Evolutionary conservation across 805 yeast species (phyloP).

Genomic region (Alloascoidea hylecoeti): DNA sequence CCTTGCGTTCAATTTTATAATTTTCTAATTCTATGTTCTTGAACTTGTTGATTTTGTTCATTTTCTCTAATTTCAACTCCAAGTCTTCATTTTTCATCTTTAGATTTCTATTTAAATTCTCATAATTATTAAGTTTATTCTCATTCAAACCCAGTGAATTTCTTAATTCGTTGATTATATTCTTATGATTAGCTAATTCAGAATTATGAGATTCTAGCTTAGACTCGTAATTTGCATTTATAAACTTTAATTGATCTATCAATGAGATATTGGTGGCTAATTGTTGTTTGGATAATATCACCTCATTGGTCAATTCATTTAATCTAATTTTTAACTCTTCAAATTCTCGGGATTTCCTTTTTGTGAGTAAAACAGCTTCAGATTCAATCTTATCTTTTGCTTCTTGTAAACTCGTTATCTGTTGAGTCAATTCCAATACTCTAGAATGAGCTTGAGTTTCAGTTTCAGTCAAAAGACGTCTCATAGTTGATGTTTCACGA

Average conservation of each 20-base stretch:
- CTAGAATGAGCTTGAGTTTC: slow-evolving; percentile 42
- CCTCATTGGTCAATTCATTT: slow-evolving; percentile 23
- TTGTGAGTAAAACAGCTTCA: slow-evolving; percentile 30
- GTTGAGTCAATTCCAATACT: slow-evolving; percentile 39
- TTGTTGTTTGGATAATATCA: slow-evolving; percentile 22
- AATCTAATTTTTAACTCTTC: slow-evolving; percentile 41
- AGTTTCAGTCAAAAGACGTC: slow-evolving; percentile 52
- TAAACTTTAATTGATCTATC: slow-evolving; percentile 16
- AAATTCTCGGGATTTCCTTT: slow-evolving; percentile 48
- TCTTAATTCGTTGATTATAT: slow-evolving; percentile 28
- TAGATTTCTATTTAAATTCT: slow-evolving; percentile 34
- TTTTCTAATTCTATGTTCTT: slow-evolving; percentile 1
- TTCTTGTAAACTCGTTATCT: slow-evolving; percentile 35
- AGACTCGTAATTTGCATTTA: slow-evolving; percentile 15
- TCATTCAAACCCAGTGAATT: slow-evolving; percentile 37
- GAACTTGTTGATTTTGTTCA: slow-evolving; percentile 53
- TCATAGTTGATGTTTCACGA: slow-evolving; percentile 60
- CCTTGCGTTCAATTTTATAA: neutral
- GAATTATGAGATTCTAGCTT: neutral
- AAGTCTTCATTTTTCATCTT: slow-evolving; percentile 53
- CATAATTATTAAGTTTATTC: slow-evolving; percentile 38
- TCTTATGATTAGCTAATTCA: slow-evolving; percentile 4
- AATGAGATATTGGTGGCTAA: slow-evolving; percentile 16
- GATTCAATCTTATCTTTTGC: slow-evolving; percentile 50
- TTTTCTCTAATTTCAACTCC: slow-evolving; percentile 49